Evolutionary conservation across 2,329 filamentous ascomycete genomes (phyloP), one percentile per base, ranked within the genome.

Genomic region (Tolypocladium nubicola): DNA sequence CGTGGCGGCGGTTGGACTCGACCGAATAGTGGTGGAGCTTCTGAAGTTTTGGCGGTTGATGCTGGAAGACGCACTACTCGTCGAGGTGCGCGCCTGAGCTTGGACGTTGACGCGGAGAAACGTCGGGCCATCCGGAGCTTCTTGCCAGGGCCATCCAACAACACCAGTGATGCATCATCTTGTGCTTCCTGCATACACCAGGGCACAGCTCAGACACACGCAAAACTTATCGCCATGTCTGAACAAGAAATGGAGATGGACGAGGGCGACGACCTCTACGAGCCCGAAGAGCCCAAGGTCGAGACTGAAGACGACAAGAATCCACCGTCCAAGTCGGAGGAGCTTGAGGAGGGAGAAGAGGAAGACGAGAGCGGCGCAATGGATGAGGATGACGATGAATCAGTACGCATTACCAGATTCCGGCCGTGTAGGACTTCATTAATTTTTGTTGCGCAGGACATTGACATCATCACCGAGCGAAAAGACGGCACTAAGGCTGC

Each of bases 261-360:
- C 69, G 83, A 86, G 62, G 83, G 86, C 54, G 84, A 86, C 62
- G 84, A 87, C 70, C 84, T 87, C 65, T 87, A 87, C 66, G 80
- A 79, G 58, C 79, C 80, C 1, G 83, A 86, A 59, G 82, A 85
- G 68, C 74, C 77, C 43, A 73, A 73, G 54, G 65, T 67, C 23
- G 67, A 77, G 57, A 63, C 61, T 11, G 61, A 64, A 16, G 64
- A 69, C 10, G 66, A 68, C 21, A 66, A 67, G 62, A 67, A 63
- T 59, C 58, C 64, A 47, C 55, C 68, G 2, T 62, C 68, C 11
- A 75, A 74, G 38, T 70, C 77, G 54, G 82, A 82, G 47, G 82
- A 85, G 63, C 70, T 85, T 55, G 83, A 86, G 60, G 82, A 85
- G 62, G 84, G 82, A 26, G 83, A 86, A 62, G 83, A 85, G 61